Evolutionary conservation across 805 yeast species (phyloP), one percentile per base, ranked within the genome.

Genomic region (Millerozyma miso): DNA sequence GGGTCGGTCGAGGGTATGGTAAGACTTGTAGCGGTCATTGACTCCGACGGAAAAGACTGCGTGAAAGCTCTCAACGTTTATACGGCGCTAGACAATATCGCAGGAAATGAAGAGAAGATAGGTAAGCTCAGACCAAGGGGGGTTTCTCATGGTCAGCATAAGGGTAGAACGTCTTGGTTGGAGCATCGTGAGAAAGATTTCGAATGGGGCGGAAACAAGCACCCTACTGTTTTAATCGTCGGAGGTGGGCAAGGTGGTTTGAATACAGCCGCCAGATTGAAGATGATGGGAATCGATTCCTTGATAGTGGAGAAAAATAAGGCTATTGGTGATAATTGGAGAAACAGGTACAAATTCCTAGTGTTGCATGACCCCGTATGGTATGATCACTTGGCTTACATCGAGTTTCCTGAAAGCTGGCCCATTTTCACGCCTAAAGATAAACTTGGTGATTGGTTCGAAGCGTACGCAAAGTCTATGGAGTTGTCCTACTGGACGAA

Each of bases 211-310:
- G 63, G 52, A 3, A 51, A 51, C 3, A 60, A 63, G 39, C 64
- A 67, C 47, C 77, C 76, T 4, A 39, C 62, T n/a, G 76, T 71
- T 16, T 55, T 72, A 33, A 56, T 72, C 46, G 69, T 72, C 37
- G 77, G 77, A 34, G 77, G 74, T 43, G 77, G 77, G 17, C 77
- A 72, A 53, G 65, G 67, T 46, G 76, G 76, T 3, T 52, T 72
- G 20, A 65, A 66, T 26, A 51, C 61, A 19, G 75, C 76, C 29
- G 74, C 76, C 1, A 55, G 74, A 40, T 54, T 71, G 52, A 67
- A 67, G 44, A 54, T 58, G 5, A 59, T 68, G 59, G 77, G 77
- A 8, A 57, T 71, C 33, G 62, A 63, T 38, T 54, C 67, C 1
- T 56, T 72, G 36, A 63, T 72, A 38, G 59, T 72, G 15, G 76